Base-by-base conservation (phyloP, 352 stramenopile genomes). In the Globisporangium spiculum region DNA sequence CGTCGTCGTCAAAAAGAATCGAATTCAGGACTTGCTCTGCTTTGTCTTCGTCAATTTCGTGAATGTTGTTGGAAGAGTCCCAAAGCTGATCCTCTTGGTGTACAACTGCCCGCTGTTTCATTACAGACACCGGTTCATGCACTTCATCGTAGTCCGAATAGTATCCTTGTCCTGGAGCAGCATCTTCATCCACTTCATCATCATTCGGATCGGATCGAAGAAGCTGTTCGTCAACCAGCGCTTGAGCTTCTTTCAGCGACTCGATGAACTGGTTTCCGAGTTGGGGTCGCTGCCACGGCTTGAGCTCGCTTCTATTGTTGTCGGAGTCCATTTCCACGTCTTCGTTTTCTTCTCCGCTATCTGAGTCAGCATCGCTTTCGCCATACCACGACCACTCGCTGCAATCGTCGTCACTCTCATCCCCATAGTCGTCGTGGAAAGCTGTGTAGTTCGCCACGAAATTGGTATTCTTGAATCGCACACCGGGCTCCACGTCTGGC, bases 341-440 rank as follows among this genome's bases (percentile, higher is more conserved):
- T 57, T 77, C 62, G 2, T 73, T 46, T 48, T 68, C 65, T 26
- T 69, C 69, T 16, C 65, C 72, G 9, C 55, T 72, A 44, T 84
- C 79, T 1, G 75, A 77, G 36, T 92, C 83, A 27, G 68, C 80
- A 10, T 91, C 84, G 34, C 83, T 90, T 58, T 89, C 77, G 16
- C 67, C 76, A 44, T 82, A 91, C 69, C 79, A 91, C 1, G 74
- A 78, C 81, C 81, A 90, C 44, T 92, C 83, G 52, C 79, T 89
- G 32, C 71, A 67, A 41, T 79, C 74, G 12, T 68, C 60, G 16
- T 83, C 78, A 18, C 79, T 79, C n/a, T 79, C 67, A 12, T 89
- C 77, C 22, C 83, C 72, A 10, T 85, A 76, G 10, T 70, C 65
- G 0, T 83, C 73, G 0, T 69, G 70, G 73, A 74, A 88, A 20